Evolutionary conservation across 2,329 filamentous ascomycete genomes (phyloP), one percentile per base, ranked within the genome.

Genomic region (Epicoccum sorghinum): DNA sequence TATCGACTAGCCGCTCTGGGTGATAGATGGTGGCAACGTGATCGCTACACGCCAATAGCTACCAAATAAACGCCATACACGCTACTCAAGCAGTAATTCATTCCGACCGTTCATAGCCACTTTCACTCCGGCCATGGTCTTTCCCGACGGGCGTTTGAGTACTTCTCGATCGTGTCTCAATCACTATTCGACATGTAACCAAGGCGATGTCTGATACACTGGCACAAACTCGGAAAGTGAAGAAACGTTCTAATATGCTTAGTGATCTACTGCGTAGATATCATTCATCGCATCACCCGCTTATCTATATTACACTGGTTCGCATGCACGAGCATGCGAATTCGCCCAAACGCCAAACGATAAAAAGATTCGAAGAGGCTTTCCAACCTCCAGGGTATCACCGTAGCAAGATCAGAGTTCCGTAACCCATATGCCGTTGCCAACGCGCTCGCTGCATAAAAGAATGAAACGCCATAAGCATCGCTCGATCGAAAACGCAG

Each of bases 381-480:
- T 40, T 46, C 23, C 52, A 37, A 18, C 52, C 52, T 55, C 46
- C 12, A 49, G 52, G 52, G 52, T 55, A 55, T 55, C 45, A 55
- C 48, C 42, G 30, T 45, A 40, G 40, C 41, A 55, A 55, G 46
- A 49, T 41, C 22, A 48, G 40, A 43, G 40, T 45, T n/a, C 29
- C 36, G 29, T 22, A 36, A 30, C 52, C 43, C 50, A 36, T 32
- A 38, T 40, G 35, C 52, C 32, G 14, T 45, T 27, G 24, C 41
- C 41, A 29, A 45, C 37, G 40, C 52, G 40, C 51, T 39, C 48
- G 51, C 51, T 49, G 41, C 35, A 22, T 40, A 41, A 52, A 13
- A 46, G 29, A 52, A 33, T 13, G 32, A 13, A 33, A 45, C 25
- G 37, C 40, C 46, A 13, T 30, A 36, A 49, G 7, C 13, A 35